Evolutionary conservation across 2,329 filamentous ascomycete species (phyloP), one percentile per base, ranked within the genome.

Genomic region (Sarocladium brachiariae): DNA sequence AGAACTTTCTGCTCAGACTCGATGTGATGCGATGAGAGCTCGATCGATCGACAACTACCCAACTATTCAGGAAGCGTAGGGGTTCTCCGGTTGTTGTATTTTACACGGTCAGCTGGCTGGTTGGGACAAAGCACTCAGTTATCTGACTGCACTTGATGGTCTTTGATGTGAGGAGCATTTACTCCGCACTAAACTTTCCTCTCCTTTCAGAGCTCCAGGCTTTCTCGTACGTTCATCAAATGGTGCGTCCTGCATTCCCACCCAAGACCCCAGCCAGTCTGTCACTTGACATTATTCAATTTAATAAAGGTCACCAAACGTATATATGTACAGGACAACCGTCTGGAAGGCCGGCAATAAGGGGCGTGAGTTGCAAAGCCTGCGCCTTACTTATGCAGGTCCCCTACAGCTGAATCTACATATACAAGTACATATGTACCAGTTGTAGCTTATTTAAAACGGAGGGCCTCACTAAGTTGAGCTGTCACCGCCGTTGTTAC

Each of bases 21-120:
- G 35, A 39, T 19, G 13, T 23, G 39, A 43, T 25, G 39, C 39
- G 19, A 43, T 27, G 39, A 43, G 21, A 43, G 16, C 39, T 27
- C 39, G 39, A 43, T 43, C 39, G 39, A 43, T 43, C 39, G 39
- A 43, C n/a, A n/a, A n/a, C n/a, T n/a, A n/a, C n/a, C n/a, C n/a
- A n/a, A n/a, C n/a, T n/a, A 14, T 8, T 11, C 21, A 25, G 39
- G 23, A 43, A 43, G 25, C n/a, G 13, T 6, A n/a, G 21, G 27
- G 8, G 7, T 25, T 25, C 13, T 19, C 24, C 27, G 23, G 39
- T n/a, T n/a, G n/a, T n/a, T n/a, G n/a, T n/a, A 23, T 25, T 43
- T 43, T 10, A 43, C 39, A n/a, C 39, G 8, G 13, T 19, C 39
- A 23, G 16, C 21, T 27, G 16, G n/a, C 3, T 16, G 13, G 35